A percentile compares a stretch with the other conserved stretches of the same genome.
phyloP scores from a whole-genome alignment of 2,329 filamentous ascomycete species.

The Colletotrichum acutatum region DNA sequence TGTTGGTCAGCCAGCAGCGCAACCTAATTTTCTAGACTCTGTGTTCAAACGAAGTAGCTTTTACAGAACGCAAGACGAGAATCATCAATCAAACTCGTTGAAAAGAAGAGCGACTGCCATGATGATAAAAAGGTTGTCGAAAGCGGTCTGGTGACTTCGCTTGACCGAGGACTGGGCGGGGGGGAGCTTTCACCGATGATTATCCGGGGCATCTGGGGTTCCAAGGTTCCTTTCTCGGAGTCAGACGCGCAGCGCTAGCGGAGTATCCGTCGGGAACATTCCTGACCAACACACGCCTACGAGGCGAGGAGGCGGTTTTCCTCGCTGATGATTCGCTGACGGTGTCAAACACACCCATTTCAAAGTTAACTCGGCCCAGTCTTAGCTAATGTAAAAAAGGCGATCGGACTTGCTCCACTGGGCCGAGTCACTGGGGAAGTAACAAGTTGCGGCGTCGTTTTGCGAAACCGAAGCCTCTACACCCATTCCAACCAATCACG shows the following conservation, averaged over 20 bases:
- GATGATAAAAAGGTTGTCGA: background rate
- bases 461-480: background rate
- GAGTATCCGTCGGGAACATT: conserved; percentile 5
- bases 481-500: background rate
- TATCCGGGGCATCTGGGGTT: background rate
- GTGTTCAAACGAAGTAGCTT: no score
- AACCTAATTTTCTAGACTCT: background rate
- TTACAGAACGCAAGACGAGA: no score
- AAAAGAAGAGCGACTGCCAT: background rate
- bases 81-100: no score
- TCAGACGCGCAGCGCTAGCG: conserved; percentile 15
- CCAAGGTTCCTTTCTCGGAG: background rate
- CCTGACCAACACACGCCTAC: background rate
- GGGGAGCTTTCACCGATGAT: conserved; percentile 14
- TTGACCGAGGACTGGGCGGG: background rate
- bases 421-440: background rate
- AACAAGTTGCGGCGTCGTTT: background rate
- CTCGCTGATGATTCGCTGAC: background rate
- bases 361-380: background rate
- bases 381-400: background rate
- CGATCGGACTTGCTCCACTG: background rate
- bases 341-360: background rate
- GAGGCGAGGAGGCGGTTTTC: background rate
- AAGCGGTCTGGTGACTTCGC: background rate
- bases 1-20: background rate